These are phyloP conservation scores for Pseudogymnoascus sp. DNA, from an alignment of 2,329 filamentous ascomycete genomes.

Conservation along the genomic window DNA sequence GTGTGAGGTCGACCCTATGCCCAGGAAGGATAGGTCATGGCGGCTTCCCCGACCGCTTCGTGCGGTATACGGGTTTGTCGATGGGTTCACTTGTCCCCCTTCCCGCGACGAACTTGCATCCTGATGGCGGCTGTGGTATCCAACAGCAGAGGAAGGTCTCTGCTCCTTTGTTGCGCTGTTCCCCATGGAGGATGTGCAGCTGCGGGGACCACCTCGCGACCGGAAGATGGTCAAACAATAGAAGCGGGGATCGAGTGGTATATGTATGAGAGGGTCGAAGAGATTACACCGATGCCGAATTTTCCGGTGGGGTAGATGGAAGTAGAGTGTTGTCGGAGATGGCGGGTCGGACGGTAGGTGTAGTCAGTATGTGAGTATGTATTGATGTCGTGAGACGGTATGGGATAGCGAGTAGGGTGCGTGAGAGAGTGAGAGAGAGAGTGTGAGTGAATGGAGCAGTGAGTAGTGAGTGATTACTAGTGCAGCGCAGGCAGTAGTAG, in stretches of 20 bases:
- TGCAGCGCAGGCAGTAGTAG: not conserved
- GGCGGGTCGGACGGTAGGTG: not conserved
- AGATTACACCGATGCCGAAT: conserved; percentile 2
- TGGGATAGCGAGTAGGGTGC: not conserved
- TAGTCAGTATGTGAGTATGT: not conserved
- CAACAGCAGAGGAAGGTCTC: not conserved
- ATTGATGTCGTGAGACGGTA: conserved; percentile 5
- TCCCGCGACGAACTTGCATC: conserved; percentile 18
- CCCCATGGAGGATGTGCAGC: conserved; percentile 10
- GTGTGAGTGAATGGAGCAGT: not conserved
- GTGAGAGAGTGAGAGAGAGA: no score
- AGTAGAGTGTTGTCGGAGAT: not conserved
- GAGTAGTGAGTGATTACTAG: not conserved
- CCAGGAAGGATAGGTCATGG: conserved; percentile 26
- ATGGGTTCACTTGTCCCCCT: conserved; percentile 13
- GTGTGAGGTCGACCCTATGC: conserved; percentile 21
- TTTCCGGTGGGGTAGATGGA: not conserved
- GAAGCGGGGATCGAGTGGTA: not conserved
- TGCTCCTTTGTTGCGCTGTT: conserved; percentile 11
- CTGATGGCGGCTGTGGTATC: not conserved
- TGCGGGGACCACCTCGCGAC: conserved; percentile 6
- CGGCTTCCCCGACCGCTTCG: conserved; percentile 23
- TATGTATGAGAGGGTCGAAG: not conserved
- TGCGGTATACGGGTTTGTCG: conserved; percentile 19
- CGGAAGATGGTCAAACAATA: conserved; percentile 4